phyloP scores from a whole-genome alignment of 2,329 filamentous ascomycete genomes.

The Xylaria sp. region DNA sequence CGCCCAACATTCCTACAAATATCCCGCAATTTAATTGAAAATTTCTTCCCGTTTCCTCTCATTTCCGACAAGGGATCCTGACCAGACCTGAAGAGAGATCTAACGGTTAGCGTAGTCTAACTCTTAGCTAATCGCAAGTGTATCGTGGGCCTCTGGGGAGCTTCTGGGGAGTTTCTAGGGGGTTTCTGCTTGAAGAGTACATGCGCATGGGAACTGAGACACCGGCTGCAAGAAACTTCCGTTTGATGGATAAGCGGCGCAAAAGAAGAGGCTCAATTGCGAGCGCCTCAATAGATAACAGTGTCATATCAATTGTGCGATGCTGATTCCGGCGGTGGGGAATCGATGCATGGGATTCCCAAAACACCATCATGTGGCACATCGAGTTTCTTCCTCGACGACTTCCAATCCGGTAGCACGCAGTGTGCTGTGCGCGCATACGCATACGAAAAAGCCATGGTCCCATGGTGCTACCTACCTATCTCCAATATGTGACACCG shows the following conservation, averaged over 20 bases:
- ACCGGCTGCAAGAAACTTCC: not conserved
- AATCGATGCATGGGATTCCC: constrained; percentile 34
- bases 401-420: constrained; percentile 16
- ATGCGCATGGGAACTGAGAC: not conserved
- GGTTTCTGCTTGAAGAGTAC: not conserved
- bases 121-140: not conserved
- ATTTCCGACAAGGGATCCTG: constrained; percentile 2
- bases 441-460: not conserved
- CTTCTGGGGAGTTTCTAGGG: no score
- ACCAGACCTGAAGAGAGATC: not conserved
- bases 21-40: constrained; percentile 20
- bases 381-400: constrained; percentile 24
- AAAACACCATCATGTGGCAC: constrained; percentile 31
- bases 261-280: constrained; percentile 8
- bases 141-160: no score
- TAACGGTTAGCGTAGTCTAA: not conserved
- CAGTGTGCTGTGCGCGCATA: constrained; percentile 4
- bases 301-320: not conserved
- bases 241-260: not conserved
- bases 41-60: not conserved
- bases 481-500: constrained; percentile 8
- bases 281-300: constrained; percentile 8
- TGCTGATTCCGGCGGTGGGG: constrained; percentile 7
- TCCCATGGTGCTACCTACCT: constrained; percentile 16
- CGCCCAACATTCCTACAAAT: constrained; percentile 17